Percentiles rank a stretch among this genome's conserved stretches.
Evolutionary conservation across 257 asterid species (phyloP).

Genomic region (Lycium ferocissimum): DNA sequence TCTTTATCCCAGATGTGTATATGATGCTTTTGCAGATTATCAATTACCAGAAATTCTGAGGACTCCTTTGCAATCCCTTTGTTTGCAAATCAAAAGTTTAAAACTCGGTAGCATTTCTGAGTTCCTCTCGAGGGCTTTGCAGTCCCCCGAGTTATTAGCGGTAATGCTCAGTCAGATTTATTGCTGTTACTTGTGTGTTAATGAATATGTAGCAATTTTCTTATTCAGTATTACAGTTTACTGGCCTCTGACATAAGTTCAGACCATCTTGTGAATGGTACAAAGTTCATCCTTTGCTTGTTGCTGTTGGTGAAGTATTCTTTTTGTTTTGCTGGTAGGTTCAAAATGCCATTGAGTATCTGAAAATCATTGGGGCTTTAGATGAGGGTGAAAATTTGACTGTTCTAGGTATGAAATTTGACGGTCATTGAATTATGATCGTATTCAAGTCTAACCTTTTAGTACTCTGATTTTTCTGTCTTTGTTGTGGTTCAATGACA

Average conservation of each 20-base stretch:
- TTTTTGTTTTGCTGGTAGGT: slow-evolving; percentile 52
- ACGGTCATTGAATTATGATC: neutral
- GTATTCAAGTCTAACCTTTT: neutral
- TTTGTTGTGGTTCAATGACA: slow-evolving; percentile 48
- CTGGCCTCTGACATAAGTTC: slow-evolving; percentile 16
- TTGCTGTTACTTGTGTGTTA: slow-evolving; percentile 34
- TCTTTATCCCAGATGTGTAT: slow-evolving; percentile 86
- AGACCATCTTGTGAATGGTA: neutral
- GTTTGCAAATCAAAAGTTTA: slow-evolving; percentile 93
- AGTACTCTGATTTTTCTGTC: slow-evolving; percentile 24
- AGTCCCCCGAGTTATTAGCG: slow-evolving; percentile 90
- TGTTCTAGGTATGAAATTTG: slow-evolving; percentile 63
- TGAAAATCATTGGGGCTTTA: slow-evolving; percentile 87
- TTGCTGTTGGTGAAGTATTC: neutral
- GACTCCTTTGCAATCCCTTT: slow-evolving; percentile 94
- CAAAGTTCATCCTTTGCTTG: slow-evolving; percentile 23
- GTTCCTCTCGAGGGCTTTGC: slow-evolving; percentile 86
- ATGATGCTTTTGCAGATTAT: slow-evolving; percentile 82
- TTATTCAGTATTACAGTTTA: slow-evolving; percentile 6
- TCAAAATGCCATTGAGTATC: slow-evolving; percentile 91
- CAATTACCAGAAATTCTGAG: slow-evolving; percentile 95
- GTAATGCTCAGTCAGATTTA: slow-evolving; percentile 53
- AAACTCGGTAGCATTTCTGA: slow-evolving; percentile 86
- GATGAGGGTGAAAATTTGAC: slow-evolving; percentile 89
- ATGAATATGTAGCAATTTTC: slow-evolving; percentile 25